Percentiles rank a stretch among this genome's conserved stretches.
Evolutionary conservation across 164 flowering plant species (phyloP).

Genomic region (Vitis cinerea): DNA sequence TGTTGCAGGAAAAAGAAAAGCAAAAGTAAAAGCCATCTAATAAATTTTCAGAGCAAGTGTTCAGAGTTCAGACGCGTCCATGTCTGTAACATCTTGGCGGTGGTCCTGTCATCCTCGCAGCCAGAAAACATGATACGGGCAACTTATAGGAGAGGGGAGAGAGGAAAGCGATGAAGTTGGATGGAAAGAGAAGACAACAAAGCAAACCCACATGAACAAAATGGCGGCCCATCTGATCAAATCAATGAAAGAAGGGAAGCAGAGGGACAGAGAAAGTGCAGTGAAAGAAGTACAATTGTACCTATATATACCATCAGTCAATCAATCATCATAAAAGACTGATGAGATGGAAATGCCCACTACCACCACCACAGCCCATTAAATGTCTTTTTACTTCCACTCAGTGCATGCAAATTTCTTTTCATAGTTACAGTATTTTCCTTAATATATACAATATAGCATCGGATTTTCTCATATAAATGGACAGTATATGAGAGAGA

Average conservation of each 20-base stretch:
- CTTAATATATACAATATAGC: no score
- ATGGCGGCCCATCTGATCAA: slow-evolving; percentile 56
- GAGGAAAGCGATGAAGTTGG: background rate
- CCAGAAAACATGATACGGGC: slow-evolving; percentile 4
- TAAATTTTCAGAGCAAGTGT: slow-evolving; percentile 2
- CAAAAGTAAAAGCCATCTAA: slow-evolving; percentile 27
- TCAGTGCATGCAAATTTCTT: slow-evolving; percentile 24
- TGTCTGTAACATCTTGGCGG: slow-evolving; percentile 6
- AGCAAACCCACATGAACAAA: slow-evolving; percentile 24
- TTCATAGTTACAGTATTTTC: background rate
- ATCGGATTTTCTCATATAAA: background rate
- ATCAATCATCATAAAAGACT: slow-evolving; percentile 30
- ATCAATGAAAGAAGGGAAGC: slow-evolving; percentile 21
- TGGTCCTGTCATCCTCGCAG: background rate
- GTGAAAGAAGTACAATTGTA: slow-evolving; percentile 20
- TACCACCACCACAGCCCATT: slow-evolving; percentile 1
- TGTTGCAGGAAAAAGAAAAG: slow-evolving; percentile 18
- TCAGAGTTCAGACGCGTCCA: slow-evolving; percentile 12
- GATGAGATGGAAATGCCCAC: background rate
- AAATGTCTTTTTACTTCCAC: background rate
- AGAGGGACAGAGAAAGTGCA: slow-evolving; percentile 1
- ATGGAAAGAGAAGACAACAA: background rate
- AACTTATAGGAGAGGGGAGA: slow-evolving; percentile 1
- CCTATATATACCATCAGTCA: slow-evolving; percentile 24
- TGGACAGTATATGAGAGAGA: background rate